phyloP scores from a whole-genome alignment of 495 filamentous ascomycete species.

The Podospora sp. region DNA sequence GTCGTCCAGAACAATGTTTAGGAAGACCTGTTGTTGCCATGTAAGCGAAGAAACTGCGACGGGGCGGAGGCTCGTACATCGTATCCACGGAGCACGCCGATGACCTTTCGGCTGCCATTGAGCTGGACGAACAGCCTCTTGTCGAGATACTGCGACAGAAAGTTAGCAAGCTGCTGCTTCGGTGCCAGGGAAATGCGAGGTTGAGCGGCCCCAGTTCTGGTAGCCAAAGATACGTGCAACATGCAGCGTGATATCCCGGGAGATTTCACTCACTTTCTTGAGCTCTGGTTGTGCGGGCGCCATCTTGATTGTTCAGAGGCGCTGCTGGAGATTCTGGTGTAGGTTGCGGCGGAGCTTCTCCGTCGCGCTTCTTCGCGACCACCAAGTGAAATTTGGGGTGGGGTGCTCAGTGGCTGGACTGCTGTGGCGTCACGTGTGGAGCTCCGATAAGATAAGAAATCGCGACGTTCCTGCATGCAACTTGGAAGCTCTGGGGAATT shows the following conservation, averaged over 20 bases:
- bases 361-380: constrained; percentile 15
- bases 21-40: constrained; percentile 71
- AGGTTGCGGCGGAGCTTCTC: background rate
- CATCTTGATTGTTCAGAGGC: constrained; percentile 61
- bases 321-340: constrained; percentile 7
- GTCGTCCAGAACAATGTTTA: constrained; percentile 97
- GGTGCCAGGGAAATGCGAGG: constrained; percentile 13
- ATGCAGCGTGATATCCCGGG: background rate
- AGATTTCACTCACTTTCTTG: constrained; percentile 72
- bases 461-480: constrained; percentile 32
- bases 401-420: background rate
- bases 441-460: constrained; percentile 23
- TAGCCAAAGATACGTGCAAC: background rate
- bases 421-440: constrained; percentile 19
- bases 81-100: constrained; percentile 91
- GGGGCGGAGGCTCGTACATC: constrained; percentile 64
- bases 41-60: constrained; percentile 2
- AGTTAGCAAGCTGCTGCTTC: constrained; percentile 16
- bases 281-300: constrained; percentile 98
- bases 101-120: constrained; percentile 96
- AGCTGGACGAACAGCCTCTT: constrained; percentile 97
- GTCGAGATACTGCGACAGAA: constrained; percentile 81
- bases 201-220: background rate
- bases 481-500: constrained; percentile 13
- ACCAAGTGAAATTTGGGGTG: constrained; percentile 15